These are phyloP conservation scores for Barnettozyma wickerhamii DNA, from an alignment of 805 yeast genomes.

Conservation along the genomic window DNA sequence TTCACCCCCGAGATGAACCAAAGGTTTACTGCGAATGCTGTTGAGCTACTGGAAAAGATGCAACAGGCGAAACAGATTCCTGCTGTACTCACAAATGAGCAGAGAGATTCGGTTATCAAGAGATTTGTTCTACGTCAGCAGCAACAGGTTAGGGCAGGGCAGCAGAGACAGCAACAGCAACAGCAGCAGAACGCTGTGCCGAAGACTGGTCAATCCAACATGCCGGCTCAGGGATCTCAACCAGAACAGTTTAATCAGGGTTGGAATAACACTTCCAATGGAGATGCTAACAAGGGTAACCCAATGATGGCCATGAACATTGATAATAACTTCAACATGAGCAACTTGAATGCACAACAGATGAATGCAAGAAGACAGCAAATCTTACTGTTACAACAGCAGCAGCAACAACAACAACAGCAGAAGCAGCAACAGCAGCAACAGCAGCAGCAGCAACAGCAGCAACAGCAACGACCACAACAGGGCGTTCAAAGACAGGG, in stretches of 20 bases:
- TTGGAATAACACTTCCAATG: conserved; percentile 5
- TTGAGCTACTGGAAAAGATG: conserved; percentile 19
- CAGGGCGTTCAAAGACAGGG: conserved; percentile 8
- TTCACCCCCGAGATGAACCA: conserved; percentile 16
- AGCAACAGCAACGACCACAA: conserved; percentile 8
- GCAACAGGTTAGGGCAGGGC: conserved; percentile 18
- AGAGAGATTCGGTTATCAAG: conserved; percentile 21
- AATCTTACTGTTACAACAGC: conserved; percentile 5
- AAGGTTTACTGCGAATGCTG: conserved; percentile 21
- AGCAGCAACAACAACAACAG: too few species aligned
- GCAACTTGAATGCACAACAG: conserved; percentile 6
- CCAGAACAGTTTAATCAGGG: conserved; percentile 7
- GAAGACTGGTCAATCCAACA: neutral
- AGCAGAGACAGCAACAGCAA: conserved; percentile 6
- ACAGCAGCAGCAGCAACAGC: conserved; percentile 9
- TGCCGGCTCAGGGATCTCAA: neutral
- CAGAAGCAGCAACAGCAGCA: conserved; percentile 6
- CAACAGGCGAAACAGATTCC: conserved; percentile 25
- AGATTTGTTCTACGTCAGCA: conserved; percentile 25
- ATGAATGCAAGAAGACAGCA: conserved; percentile 10
- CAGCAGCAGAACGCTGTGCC: conserved; percentile 3
- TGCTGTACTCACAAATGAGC: conserved; percentile 19
- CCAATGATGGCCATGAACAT: neutral
- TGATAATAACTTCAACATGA: conserved; percentile 2
- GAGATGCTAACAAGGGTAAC: neutral